Percentiles rank a stretch among this genome's conserved stretches.
Conservation (phyloP, 2,329 filamentous ascomycete genomes). For the Penicillium sp. region DNA sequence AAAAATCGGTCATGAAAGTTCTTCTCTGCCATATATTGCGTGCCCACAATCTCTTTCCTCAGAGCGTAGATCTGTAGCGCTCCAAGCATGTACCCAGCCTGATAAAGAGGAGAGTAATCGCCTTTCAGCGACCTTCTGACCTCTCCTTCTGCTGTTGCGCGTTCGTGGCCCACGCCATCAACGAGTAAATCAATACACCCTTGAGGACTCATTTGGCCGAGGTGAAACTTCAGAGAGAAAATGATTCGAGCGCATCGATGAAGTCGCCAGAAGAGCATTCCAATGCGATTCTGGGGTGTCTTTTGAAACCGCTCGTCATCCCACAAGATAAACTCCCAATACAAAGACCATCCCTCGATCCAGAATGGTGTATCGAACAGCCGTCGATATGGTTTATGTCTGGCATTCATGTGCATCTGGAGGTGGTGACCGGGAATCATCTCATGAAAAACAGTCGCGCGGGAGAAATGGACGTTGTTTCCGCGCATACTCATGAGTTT, state of each 20-base stretch:
- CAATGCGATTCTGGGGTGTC: slow-evolving; percentile 53
- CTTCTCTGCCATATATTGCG: slow-evolving; percentile 48
- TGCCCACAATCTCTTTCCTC: slow-evolving; percentile 49
- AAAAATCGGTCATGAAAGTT: slow-evolving; percentile 57
- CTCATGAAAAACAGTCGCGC: slow-evolving; percentile 62
- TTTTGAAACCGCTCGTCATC: slow-evolving; percentile 52
- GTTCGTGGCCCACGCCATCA: slow-evolving; percentile 57
- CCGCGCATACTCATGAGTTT: slow-evolving; percentile 62
- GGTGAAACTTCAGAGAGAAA: slow-evolving; percentile 57
- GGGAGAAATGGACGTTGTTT: slow-evolving; percentile 58
- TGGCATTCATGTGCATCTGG: slow-evolving; percentile 51
- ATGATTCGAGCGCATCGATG: slow-evolving; percentile 60
- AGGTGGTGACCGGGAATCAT: slow-evolving; percentile 53
- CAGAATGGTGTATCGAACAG: slow-evolving; percentile 59
- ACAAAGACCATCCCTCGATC: slow-evolving; percentile 62
- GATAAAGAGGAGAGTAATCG: slow-evolving; percentile 58
- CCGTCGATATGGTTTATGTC: slow-evolving; percentile 50
- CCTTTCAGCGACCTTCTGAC: slow-evolving; percentile 57
- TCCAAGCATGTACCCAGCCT: slow-evolving; percentile 60
- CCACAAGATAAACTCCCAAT: slow-evolving; percentile 62
- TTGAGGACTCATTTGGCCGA: slow-evolving; percentile 53
- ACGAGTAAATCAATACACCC: slow-evolving; percentile 60
- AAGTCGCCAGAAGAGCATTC: slow-evolving; percentile 63
- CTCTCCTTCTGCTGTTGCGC: slow-evolving; percentile 60
- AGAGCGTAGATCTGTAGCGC: slow-evolving; percentile 57